Evolutionary conservation across 2,329 filamentous ascomycete genomes (phyloP).

Genomic region (Tolypocladium sp.): DNA sequence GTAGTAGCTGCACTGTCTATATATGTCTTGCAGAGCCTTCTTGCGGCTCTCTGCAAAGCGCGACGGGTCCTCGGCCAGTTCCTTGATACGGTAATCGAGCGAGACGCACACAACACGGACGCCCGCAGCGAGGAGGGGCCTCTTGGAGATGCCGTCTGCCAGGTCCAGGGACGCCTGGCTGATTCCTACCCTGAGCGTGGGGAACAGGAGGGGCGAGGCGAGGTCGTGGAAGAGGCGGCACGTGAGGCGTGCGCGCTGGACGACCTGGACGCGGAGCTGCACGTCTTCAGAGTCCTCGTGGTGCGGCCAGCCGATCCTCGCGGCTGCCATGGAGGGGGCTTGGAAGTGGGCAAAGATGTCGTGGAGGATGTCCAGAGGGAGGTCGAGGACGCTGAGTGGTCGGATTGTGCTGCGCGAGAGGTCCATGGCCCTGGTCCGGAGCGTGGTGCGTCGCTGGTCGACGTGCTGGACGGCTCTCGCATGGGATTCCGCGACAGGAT

Average conservation of each 20-base stretch:
- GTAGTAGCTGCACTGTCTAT: too few species aligned
- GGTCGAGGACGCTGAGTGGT: neutral
- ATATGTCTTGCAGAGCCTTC: neutral
- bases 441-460: neutral
- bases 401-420: neutral
- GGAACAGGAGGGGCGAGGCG: neutral
- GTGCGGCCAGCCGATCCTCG: neutral
- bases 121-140: neutral
- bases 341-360: neutral
- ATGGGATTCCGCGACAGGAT: neutral
- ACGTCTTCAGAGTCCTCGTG: neutral
- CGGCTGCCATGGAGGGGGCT: neutral
- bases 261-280: neutral
- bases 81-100: neutral
- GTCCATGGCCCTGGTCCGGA: neutral
- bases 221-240: neutral
- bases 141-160: neutral
- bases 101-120: neutral
- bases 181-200: neutral
- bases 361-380: neutral
- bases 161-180: neutral
- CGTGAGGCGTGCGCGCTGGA: neutral
- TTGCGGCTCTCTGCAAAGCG: neutral
- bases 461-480: neutral
- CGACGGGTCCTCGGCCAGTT: neutral